Base-by-base conservation (phyloP, 345 rosid genomes). In the Citrus australasica region DNA sequence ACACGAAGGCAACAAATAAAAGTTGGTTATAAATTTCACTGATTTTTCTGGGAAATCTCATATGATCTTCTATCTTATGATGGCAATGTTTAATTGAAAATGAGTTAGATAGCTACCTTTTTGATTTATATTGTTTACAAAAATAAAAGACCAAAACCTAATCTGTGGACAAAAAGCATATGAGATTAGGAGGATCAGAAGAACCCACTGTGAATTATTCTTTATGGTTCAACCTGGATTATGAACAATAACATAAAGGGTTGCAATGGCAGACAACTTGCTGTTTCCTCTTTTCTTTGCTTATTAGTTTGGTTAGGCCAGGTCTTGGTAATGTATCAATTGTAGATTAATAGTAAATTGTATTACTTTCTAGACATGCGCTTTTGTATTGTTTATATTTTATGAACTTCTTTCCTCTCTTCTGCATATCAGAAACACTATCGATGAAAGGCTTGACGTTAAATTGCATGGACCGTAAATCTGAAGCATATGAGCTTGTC, bases 381-480 rank as follows among this genome's bases (percentile, higher is more conserved):
- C 69, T 30, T 64, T 59, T 25, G 17, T 30, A 14, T 33, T 46
- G 61, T 0, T 19, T 60, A 70, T n/a, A 17, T 62, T 62, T 32
- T 79, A 42, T 78, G 63, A 24, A 27, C 53, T 21, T 46, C 5
- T 76, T 60, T 62, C 61, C 32, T 33, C 21, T 32, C 72, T 76
- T 61, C 33, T 75, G 77, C 72, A 80, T 73, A 24, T 76, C 91
- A 97, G 99, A 97, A 89, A 97, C 99, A 35, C 83, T 97, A 84
- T 93, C 99, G 1, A 97, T 97, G 99, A 97, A 97, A 87, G 99
- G 99, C 35, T 85, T 97, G 87, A 94, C 98, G 14, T 86, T 97
- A 62, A 97, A 97, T 85, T 97, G 99, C 85, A 94, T 94, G 98
- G 99, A 94, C 83, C 98, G 98, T 80, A 97, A 97, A 86, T 77